Evolutionary conservation across 768 basidiomycete genomes (phyloP).

Genomic region (Lactarius sp.): DNA sequence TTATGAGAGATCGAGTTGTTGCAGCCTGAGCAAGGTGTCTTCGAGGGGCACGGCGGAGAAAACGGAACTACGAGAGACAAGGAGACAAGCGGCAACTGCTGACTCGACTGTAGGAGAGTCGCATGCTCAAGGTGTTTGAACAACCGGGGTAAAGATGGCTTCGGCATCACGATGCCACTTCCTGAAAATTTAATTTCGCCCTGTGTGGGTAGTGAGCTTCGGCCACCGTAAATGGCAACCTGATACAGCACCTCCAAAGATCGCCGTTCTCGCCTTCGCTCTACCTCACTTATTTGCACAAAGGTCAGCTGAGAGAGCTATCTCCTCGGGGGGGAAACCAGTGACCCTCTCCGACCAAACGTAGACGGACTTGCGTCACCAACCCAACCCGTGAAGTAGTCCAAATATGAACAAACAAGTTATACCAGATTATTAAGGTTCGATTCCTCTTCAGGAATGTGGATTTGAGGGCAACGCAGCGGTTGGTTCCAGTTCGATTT

Average conservation of each 20-base stretch:
- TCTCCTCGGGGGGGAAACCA: background rate
- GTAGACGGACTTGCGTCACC: background rate
- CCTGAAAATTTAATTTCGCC: background rate
- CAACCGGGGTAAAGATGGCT: background rate
- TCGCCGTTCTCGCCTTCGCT: background rate
- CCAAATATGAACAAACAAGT: conserved; percentile 2
- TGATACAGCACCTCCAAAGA: background rate
- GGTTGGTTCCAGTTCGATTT: no score
- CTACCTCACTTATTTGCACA: background rate
- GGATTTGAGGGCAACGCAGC: no score
- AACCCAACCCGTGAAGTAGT: background rate
- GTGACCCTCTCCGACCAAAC: background rate
- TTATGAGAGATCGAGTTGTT: background rate
- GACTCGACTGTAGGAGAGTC: background rate
- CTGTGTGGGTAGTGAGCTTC: background rate
- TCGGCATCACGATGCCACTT: background rate
- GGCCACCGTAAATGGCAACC: conserved; percentile 4
- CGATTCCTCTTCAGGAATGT: no score
- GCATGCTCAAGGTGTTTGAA: background rate
- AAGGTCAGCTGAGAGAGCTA: conserved; percentile 3
- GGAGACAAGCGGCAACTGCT: background rate
- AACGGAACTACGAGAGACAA: background rate
- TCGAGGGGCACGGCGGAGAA: background rate
- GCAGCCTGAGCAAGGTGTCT: background rate
- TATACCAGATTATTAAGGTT: no score